phyloP scores from a whole-genome alignment of 1,139 yeast species.

The Yamadazyma songkhlaensis region DNA sequence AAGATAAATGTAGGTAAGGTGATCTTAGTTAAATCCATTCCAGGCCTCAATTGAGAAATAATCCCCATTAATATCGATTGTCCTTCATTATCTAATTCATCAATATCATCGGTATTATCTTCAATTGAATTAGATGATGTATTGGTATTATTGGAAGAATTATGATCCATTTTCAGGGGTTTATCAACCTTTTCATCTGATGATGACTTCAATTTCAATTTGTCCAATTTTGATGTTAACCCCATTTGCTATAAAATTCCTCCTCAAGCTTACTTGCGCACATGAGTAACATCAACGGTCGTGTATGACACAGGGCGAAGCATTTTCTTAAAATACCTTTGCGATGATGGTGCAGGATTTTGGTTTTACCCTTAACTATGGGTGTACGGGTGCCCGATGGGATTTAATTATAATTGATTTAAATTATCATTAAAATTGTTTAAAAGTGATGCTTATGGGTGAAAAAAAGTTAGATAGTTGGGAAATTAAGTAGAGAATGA shows the following conservation, averaged over 20 bases:
- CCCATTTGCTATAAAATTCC: constrained; percentile 23
- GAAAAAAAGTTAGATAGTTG: no score
- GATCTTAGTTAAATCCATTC: constrained; percentile 84
- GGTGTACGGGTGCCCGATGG: no score
- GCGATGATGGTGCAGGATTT: no score
- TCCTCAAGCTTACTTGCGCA: constrained; percentile 1
- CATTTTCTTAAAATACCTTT: neutral
- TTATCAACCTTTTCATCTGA: neutral
- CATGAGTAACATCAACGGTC: constrained; percentile 1
- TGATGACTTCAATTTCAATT: constrained; percentile 20
- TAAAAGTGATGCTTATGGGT: no score
- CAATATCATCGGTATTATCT: constrained; percentile 51
- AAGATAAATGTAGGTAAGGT: constrained; percentile 93
- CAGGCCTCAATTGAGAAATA: constrained; percentile 88
- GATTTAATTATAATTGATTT: no score
- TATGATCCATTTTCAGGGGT: neutral
- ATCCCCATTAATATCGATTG: constrained; percentile 84
- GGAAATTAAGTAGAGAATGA: no score
- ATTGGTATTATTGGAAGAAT: neutral
- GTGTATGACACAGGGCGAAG: no score
- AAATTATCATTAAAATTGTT: no score
- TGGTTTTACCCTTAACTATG: no score
- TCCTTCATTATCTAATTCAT: constrained; percentile 87
- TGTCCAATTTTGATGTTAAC: constrained; percentile 34
- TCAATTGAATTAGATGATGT: neutral